A percentile compares a stretch with the other conserved stretches of the same genome.
These are phyloP conservation scores for Soucietia sequanensis DNA, from an alignment of 805 yeast genomes.

Conservation along the genomic window DNA sequence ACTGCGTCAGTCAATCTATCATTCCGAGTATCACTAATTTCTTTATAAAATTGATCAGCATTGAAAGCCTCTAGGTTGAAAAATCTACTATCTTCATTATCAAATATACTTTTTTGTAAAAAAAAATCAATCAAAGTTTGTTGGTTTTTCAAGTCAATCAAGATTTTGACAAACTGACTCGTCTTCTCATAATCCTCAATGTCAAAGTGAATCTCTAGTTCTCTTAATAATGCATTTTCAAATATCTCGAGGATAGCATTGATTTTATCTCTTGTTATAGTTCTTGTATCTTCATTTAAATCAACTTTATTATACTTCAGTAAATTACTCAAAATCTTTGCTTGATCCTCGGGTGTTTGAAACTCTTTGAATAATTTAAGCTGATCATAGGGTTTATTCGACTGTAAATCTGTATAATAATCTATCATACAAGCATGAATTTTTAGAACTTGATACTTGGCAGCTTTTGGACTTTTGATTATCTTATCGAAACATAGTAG, in stretches of 20 bases:
- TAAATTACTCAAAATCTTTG: slow-evolving; percentile 42
- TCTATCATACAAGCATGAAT: slow-evolving; percentile 40
- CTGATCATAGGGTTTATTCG: slow-evolving; percentile 39
- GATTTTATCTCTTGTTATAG: slow-evolving; percentile 39
- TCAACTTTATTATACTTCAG: slow-evolving; percentile 37
- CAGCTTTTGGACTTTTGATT: slow-evolving; percentile 25
- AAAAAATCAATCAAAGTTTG: slow-evolving; percentile 45
- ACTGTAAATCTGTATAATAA: slow-evolving; percentile 46
- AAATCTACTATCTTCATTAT: slow-evolving; percentile 30
- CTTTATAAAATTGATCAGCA: slow-evolving; percentile 19
- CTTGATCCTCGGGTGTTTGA: slow-evolving; percentile 52
- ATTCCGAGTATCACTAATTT: too few relatives aligned
- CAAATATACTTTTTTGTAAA: slow-evolving; percentile 41
- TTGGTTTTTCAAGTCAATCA: slow-evolving; percentile 36
- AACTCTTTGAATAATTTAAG: slow-evolving; percentile 46
- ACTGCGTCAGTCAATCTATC: background rate
- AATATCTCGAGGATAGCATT: slow-evolving; percentile 63
- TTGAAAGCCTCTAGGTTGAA: slow-evolving; percentile 29
- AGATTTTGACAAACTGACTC: slow-evolving; percentile 31
- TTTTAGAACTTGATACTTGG: slow-evolving; percentile 36
- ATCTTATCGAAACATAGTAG: slow-evolving; percentile 33
- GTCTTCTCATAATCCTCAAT: slow-evolving; percentile 43
- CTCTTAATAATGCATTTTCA: slow-evolving; percentile 66
- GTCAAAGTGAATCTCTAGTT: slow-evolving; percentile 60
- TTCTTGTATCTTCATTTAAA: slow-evolving; percentile 26